Evolutionary conservation across 1,139 yeast species (phyloP).

Genomic region (Barnettozyma hawaiiensis): DNA sequence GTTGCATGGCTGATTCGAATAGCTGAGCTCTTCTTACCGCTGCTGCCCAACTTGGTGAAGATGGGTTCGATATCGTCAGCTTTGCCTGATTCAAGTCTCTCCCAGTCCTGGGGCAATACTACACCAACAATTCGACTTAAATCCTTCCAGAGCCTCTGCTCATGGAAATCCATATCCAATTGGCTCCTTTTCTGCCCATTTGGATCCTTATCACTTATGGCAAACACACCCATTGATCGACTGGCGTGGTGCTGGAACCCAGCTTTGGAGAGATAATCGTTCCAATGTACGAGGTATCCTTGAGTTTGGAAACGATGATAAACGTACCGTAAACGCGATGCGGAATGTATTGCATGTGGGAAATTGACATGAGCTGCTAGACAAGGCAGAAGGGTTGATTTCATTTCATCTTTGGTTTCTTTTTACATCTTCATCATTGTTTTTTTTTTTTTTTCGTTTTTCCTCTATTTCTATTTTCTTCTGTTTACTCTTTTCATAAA

Average conservation of each 20-base stretch:
- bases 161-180: background rate
- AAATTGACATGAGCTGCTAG: slow-evolving; percentile 17
- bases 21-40: background rate
- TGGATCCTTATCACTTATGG: background rate
- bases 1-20: slow-evolving; percentile 10
- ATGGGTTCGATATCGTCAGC: slow-evolving; percentile 2
- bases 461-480: background rate
- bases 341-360: slow-evolving; percentile 8
- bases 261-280: slow-evolving; percentile 15
- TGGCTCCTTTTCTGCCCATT: background rate
- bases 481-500: too few species aligned
- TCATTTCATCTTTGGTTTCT: too few species aligned
- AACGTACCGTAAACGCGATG: slow-evolving; percentile 12
- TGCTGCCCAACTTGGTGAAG: background rate
- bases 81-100: slow-evolving; percentile 4
- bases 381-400: slow-evolving; percentile 2
- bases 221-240: slow-evolving; percentile 17
- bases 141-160: background rate
- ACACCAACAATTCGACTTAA: slow-evolving; percentile 17
- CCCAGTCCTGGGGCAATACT: slow-evolving; percentile 6
- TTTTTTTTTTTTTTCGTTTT: background rate
- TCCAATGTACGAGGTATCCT: slow-evolving; percentile 17
- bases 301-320: slow-evolving; percentile 10
- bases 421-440: background rate
- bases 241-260: slow-evolving; percentile 20